Evolutionary conservation across 148 eudicot species (phyloP).

Genomic region (Persicaria maculosa): DNA sequence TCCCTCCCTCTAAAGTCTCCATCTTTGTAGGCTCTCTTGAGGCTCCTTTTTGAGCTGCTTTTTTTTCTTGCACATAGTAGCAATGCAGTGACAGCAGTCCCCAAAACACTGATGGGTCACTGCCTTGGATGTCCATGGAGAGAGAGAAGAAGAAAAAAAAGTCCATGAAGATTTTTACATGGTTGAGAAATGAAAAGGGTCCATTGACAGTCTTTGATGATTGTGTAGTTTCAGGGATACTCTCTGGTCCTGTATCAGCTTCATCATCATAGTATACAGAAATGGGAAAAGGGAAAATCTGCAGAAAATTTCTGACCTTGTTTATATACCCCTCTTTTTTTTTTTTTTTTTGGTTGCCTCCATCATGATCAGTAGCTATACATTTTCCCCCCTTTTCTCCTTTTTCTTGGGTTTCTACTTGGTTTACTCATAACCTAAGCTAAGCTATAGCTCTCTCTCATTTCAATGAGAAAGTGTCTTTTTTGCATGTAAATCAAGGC

Average conservation of each 20-base stretch:
- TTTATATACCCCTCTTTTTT: background rate
- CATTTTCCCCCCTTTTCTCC: background rate
- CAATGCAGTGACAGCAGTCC: constrained; percentile 18
- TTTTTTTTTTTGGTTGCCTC: background rate
- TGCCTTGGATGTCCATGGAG: constrained; percentile 18
- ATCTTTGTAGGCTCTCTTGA: constrained; percentile 9
- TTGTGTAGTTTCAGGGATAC: constrained; percentile 17
- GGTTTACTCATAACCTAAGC: background rate
- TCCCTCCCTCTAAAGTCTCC: constrained; percentile 9
- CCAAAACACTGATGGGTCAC: constrained; percentile 47
- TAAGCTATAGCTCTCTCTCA: background rate
- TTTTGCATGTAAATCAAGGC: background rate
- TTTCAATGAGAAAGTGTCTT: background rate
- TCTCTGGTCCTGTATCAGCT: constrained; percentile 23
- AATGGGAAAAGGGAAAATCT: constrained; percentile 24
- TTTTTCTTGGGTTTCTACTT: constrained; percentile 1
- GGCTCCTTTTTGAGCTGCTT: constrained; percentile 22
- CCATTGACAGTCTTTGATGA: constrained; percentile 7
- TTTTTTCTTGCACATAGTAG: constrained; percentile 17
- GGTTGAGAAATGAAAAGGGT: constrained; percentile 10
- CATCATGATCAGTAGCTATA: background rate
- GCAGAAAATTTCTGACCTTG: constrained; percentile 16
- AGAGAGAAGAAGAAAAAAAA: constrained; percentile 2
- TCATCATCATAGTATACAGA: constrained; percentile 25
- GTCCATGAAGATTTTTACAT: constrained; percentile 3